Conservation (phyloP, 2,329 filamentous ascomycete species). For the Elsinoe australis region DNA sequence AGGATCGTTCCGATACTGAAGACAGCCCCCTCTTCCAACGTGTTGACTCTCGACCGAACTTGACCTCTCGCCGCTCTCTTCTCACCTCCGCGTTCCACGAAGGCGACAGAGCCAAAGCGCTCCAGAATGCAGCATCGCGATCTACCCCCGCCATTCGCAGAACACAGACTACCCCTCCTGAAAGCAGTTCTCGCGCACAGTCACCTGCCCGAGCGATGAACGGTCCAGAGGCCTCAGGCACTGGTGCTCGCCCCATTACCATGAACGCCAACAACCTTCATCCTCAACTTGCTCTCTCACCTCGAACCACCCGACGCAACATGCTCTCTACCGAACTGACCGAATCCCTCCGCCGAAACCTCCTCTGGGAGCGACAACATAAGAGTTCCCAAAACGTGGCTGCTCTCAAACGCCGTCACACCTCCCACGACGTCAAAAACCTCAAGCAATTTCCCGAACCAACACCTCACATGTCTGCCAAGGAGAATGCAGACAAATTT, state of each 20-base stretch:
- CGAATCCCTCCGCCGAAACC: conserved; percentile 80
- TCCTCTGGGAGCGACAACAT: conserved; percentile 92
- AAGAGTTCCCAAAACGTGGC: conserved; percentile 85
- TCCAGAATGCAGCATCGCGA: conserved; percentile 60
- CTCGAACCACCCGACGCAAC: conserved; percentile 82
- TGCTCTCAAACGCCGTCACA: conserved; percentile 81
- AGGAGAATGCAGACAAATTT: conserved; percentile 49
- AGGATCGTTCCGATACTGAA: conserved; percentile 68
- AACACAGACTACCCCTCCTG: conserved; percentile 12
- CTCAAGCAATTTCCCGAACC: conserved; percentile 71
- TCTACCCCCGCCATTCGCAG: conserved; percentile 25
- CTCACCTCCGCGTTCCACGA: conserved; percentile 85
- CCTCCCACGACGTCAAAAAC: conserved; percentile 83
- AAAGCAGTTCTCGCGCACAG: conserved; percentile 13
- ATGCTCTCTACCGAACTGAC: conserved; percentile 95
- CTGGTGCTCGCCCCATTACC: conserved; percentile 66
- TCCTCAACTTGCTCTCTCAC: conserved; percentile 64
- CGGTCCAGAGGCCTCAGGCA: conserved; percentile 11
- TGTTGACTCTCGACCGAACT: conserved; percentile 77
- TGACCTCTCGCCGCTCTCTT: conserved; percentile 78
- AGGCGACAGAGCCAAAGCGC: conserved; percentile 60
- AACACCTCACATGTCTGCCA: conserved; percentile 41
- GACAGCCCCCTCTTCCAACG: conserved; percentile 78
- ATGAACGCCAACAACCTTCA: conserved; percentile 61
- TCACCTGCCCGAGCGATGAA: conserved; percentile 13